These are phyloP conservation scores for Apiotrichum sp. DNA, from an alignment of 1,284 basidiomycete genomes.

Conservation along the genomic window DNA sequence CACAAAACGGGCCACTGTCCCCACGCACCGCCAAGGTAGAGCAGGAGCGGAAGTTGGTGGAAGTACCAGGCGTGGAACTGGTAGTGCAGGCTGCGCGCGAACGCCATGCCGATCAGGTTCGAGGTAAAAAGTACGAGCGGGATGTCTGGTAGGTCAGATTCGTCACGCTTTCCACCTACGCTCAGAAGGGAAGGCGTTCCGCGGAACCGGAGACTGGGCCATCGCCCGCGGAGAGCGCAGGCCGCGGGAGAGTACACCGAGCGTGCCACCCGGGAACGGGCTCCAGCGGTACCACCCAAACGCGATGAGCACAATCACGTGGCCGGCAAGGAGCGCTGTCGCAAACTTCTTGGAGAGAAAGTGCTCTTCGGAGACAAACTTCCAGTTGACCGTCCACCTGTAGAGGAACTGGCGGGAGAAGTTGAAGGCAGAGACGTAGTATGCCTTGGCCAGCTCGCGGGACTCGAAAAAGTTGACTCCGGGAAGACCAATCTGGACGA, in stretches of 20 bases:
- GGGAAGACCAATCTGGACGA: constrained; percentile 56
- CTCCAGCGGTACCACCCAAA: constrained; percentile 75
- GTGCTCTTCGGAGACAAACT: constrained; percentile 66
- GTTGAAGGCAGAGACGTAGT: constrained; percentile 76
- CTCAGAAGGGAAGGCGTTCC: constrained; percentile 14
- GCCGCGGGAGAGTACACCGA: constrained; percentile 55
- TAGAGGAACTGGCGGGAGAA: constrained; percentile 83
- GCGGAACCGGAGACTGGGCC: constrained; percentile 13
- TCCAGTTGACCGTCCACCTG: constrained; percentile 98
- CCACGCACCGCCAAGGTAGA: constrained; percentile 38
- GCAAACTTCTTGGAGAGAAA: constrained; percentile 69
- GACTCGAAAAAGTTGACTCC: constrained; percentile 59
- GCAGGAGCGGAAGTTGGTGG: constrained; percentile 80
- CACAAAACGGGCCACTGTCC: constrained; percentile 20
- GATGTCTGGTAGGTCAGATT: constrained; percentile 57
- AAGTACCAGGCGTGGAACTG: constrained; percentile 99
- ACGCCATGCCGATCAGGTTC: constrained; percentile 85
- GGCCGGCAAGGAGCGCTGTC: constrained; percentile 59
- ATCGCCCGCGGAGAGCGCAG: constrained; percentile 38
- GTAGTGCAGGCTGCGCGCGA: constrained; percentile 93
- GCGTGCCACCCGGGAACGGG: constrained; percentile 57
- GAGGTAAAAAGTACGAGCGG: constrained; percentile 78
- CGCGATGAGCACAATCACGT: constrained; percentile 56
- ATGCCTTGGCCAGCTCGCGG: constrained; percentile 48
- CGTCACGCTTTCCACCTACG: constrained; percentile 18